Evolutionary conservation across 2,329 filamentous ascomycete genomes (phyloP), one percentile per base, ranked within the genome.

Genomic region (Dothideomycetidae sp.): DNA sequence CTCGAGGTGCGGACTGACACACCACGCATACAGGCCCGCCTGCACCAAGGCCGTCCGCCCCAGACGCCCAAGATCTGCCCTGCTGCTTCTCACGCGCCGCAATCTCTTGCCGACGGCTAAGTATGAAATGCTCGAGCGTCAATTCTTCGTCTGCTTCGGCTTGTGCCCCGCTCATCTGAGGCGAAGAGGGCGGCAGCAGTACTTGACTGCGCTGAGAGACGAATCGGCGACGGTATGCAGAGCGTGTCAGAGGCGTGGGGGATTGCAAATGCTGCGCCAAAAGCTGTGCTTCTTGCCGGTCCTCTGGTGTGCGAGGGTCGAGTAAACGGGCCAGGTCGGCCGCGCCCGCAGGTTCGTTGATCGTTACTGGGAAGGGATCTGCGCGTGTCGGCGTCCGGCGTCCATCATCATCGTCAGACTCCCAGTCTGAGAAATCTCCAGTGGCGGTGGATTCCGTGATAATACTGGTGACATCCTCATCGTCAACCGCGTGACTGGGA

Each of bases 1-100:
- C 92, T 12, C 90, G 70, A 3, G 85, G 76, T n/a, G 73, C 71
- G 38, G 75, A 75, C 56, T 96, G 88, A 54, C 90, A 98, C 3
- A 98, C 83, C 1, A 96, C 90, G 51, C 90, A 98, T 47, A 82
- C 81, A 2, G 85, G 84, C 0, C 83, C 78, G 29, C 68, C 73
- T 18, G 76, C 72, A 1, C 81, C 82, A 52, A 86, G 71, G 1
- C 79, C 80, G 4, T 73, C 73, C 1, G 75, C 79, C n/a, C 80
- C 81, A 1, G 70, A 67, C 30, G 75, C 70, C 81, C 80, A 86
- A 3, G 65, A 66, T 9, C 59, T 31, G 40, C 45, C 40, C 7
- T n/a, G 7, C 43, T 39, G 32, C 10, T 38, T 29, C 10, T 45
- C 26, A 15, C 44, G 44, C 3, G 41, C 42, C 72, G 71, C 9